Percentiles rank a stretch among this genome's conserved stretches.
These are phyloP conservation scores for Endoconidiophora polonica DNA, from an alignment of 2,329 filamentous ascomycete species.

Conservation along the genomic window DNA sequence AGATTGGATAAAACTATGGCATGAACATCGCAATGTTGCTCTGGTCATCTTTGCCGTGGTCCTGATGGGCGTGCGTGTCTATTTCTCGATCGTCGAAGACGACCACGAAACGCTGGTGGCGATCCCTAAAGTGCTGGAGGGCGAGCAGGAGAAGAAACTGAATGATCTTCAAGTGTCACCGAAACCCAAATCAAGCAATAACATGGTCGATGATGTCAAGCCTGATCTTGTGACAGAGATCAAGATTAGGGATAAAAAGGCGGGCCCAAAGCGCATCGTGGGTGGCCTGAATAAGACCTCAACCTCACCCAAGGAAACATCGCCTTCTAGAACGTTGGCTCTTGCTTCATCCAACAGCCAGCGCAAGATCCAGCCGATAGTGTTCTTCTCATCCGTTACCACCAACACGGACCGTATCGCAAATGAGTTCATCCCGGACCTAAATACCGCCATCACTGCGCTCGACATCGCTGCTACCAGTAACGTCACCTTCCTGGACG, in stretches of 20 bases:
- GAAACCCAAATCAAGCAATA: constrained; percentile 7
- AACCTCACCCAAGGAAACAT: constrained; percentile 16
- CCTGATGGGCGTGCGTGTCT: constrained; percentile 26
- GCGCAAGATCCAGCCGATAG: constrained; percentile 48
- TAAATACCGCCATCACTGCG: constrained; percentile 35
- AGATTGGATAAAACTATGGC: constrained; percentile 30
- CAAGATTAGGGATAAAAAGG: constrained; percentile 13
- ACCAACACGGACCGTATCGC: constrained; percentile 65
- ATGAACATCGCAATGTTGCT: constrained; percentile 28
- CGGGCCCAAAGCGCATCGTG: constrained; percentile 30
- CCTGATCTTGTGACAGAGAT: background rate
- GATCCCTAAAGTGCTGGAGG: constrained; percentile 22
- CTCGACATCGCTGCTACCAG: constrained; percentile 21
- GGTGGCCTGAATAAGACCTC: constrained; percentile 23
- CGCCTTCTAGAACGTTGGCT: constrained; percentile 8
- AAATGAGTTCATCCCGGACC: constrained; percentile 38
- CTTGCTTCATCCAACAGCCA: constrained; percentile 17
- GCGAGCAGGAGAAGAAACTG: constrained; percentile 13
- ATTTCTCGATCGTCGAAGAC: constrained; percentile 23
- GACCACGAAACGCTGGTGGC: constrained; percentile 21
- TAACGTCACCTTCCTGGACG: constrained; percentile 28
- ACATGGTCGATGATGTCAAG: background rate
- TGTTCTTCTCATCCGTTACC: constrained; percentile 85
- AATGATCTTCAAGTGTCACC: background rate
- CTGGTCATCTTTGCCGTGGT: constrained; percentile 24